Evolutionary conservation across 2,329 filamentous ascomycete species (phyloP).

Genomic region (Diaporthe sp.): DNA sequence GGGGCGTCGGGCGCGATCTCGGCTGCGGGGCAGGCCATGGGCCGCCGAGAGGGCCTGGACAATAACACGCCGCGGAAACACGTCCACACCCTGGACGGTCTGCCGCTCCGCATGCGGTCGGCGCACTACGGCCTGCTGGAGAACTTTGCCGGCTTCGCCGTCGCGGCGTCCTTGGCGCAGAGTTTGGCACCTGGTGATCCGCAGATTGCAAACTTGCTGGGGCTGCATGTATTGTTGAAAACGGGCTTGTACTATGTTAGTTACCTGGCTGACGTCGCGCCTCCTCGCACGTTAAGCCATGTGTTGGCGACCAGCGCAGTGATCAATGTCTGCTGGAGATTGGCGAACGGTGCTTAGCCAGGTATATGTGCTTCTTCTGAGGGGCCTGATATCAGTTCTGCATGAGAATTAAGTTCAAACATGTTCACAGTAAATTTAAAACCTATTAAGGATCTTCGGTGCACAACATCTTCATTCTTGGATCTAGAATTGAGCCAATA

Average conservation of each 20-base stretch:
- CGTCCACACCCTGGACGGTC: conserved; percentile 24
- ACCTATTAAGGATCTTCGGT: too few relatives aligned
- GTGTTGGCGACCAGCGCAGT: conserved; percentile 31
- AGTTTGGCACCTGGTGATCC: conserved; percentile 30
- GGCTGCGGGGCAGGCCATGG: conserved; percentile 37
- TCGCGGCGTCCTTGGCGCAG: conserved; percentile 35
- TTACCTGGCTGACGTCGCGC: conserved; percentile 25
- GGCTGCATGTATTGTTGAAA: conserved; percentile 35
- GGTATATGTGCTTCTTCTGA: background rate
- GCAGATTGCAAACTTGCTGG: conserved; percentile 34
- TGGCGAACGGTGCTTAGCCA: conserved; percentile 24
- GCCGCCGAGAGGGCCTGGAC: conserved; percentile 17
- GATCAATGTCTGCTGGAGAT: conserved; percentile 32
- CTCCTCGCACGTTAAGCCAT: conserved; percentile 30
- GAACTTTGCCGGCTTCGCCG: conserved; percentile 35
- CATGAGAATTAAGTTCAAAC: background rate
- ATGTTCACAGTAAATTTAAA: background rate
- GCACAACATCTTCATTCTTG: background rate
- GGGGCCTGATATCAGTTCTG: too few relatives aligned
- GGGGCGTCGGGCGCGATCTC: conserved; percentile 29
- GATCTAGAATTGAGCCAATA: too few relatives aligned
- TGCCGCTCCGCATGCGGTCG: conserved; percentile 36
- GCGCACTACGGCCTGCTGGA: conserved; percentile 37
- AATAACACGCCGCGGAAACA: conserved; percentile 34
- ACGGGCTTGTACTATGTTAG: conserved; percentile 32